These are phyloP conservation scores for Talaromyces stipitatus DNA, from an alignment of 495 filamentous ascomycete species.

Conservation along the genomic window DNA sequence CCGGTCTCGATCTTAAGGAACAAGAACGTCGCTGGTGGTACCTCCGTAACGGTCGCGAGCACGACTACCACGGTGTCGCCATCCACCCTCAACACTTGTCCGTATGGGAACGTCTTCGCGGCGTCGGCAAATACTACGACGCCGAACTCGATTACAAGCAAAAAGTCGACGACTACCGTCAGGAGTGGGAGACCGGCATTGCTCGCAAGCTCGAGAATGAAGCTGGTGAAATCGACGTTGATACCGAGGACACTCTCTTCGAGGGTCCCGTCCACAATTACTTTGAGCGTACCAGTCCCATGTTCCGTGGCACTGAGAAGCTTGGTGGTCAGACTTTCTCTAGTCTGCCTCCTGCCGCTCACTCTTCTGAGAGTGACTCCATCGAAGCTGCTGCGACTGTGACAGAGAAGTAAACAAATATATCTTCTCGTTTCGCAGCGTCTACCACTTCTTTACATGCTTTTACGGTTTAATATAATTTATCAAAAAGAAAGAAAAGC, in stretches of 20 bases:
- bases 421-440: neutral
- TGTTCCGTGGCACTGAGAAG: conserved; percentile 42
- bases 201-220: conserved; percentile 41
- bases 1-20: conserved; percentile 87
- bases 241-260: conserved; percentile 35
- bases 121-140: conserved; percentile 69
- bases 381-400: neutral
- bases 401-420: neutral
- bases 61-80: conserved; percentile 83
- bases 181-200: conserved; percentile 55
- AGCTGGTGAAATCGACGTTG: conserved; percentile 19
- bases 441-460: neutral
- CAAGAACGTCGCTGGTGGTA: conserved; percentile 83
- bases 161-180: conserved; percentile 72
- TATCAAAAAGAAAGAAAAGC: neutral
- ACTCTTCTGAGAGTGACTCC: conserved; percentile 1
- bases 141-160: conserved; percentile 67
- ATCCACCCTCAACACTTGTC: conserved; percentile 81
- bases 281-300: conserved; percentile 43
- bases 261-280: conserved; percentile 40
- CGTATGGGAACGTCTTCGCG: conserved; percentile 65
- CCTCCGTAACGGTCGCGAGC: conserved; percentile 62
- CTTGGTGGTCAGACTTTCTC: conserved; percentile 23
- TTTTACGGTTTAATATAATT: neutral
- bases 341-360: conserved; percentile 32